phyloP scores from a whole-genome alignment of 495 filamentous ascomycete species.

The Podospora bellae-mahoneyi region DNA sequence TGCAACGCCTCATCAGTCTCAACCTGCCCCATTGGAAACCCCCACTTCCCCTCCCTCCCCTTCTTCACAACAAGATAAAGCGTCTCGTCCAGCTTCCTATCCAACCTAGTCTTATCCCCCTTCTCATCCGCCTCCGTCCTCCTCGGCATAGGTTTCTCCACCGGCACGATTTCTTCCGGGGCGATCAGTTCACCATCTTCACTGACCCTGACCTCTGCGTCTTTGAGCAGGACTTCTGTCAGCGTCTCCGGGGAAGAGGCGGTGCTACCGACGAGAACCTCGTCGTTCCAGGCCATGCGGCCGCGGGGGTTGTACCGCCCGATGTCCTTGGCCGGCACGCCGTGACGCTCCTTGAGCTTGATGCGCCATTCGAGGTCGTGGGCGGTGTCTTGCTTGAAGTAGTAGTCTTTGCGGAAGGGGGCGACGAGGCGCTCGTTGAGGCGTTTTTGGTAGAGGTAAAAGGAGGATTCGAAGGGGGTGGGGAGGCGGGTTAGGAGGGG shows the following conservation, averaged over 20 bases:
- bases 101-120: constrained; percentile 69
- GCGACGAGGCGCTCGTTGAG: constrained; percentile 88
- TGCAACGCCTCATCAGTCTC: constrained; percentile 69
- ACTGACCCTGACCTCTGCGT: constrained; percentile 68
- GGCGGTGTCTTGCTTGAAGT: constrained; percentile 89
- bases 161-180: constrained; percentile 59
- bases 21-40: constrained; percentile 68
- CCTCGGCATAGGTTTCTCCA: constrained; percentile 68
- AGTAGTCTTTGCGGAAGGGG: constrained; percentile 89
- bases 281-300: constrained; percentile 81
- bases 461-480: constrained; percentile 84
- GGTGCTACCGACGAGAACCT: constrained; percentile 69
- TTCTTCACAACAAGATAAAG: constrained; percentile 80
- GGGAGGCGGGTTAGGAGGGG: constrained; percentile 81
- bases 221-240: constrained; percentile 59
- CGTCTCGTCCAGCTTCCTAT: constrained; percentile 70
- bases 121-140: constrained; percentile 77
- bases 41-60: constrained; percentile 59
- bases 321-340: constrained; percentile 73
- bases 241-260: constrained; percentile 56
- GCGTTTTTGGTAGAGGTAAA: constrained; percentile 93
- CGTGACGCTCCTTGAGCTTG: constrained; percentile 68
- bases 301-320: constrained; percentile 82
- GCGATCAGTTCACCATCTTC: constrained; percentile 59
- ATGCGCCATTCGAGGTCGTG: constrained; percentile 85